Conservation (phyloP, 352 stramenopile species). For the Thalassiosira livingstoniorum region DNA sequence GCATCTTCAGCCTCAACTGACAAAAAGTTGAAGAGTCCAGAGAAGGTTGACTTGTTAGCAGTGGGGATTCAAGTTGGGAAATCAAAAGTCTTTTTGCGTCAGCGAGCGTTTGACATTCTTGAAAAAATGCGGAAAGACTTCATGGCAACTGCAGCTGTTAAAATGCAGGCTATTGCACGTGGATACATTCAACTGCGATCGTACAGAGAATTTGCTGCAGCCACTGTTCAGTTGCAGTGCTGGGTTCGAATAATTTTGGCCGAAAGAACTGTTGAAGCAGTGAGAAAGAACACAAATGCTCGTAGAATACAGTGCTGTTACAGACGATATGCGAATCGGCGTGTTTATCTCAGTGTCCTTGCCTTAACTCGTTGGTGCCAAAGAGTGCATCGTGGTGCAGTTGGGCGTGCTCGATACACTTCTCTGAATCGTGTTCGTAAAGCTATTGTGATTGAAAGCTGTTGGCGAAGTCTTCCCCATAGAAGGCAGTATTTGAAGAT, state of each 20-base stretch:
- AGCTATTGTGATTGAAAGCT: constrained; percentile 38
- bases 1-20: not conserved
- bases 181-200: constrained; percentile 77
- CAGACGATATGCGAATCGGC: constrained; percentile 30
- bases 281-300: constrained; percentile 46
- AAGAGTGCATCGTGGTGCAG: constrained; percentile 46
- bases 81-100: constrained; percentile 85
- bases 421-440: constrained; percentile 44
- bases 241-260: constrained; percentile 49
- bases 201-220: constrained; percentile 48
- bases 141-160: constrained; percentile 66
- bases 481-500: constrained; percentile 5
- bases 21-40: constrained; percentile 7
- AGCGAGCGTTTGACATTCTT: constrained; percentile 80
- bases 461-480: constrained; percentile 20
- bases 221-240: constrained; percentile 61
- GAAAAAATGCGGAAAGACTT: constrained; percentile 77
- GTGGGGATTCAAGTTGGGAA: constrained; percentile 87
- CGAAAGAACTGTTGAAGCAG: constrained; percentile 28
- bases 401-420: constrained; percentile 48
- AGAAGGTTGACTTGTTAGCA: constrained; percentile 44
- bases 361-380: constrained; percentile 58
- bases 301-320: constrained; percentile 56
- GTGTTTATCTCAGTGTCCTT: constrained; percentile 31
- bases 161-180: constrained; percentile 71